These are phyloP conservation scores for Papiliotrema nemorosa DNA, from an alignment of 1,284 basidiomycete species.

Conservation along the genomic window DNA sequence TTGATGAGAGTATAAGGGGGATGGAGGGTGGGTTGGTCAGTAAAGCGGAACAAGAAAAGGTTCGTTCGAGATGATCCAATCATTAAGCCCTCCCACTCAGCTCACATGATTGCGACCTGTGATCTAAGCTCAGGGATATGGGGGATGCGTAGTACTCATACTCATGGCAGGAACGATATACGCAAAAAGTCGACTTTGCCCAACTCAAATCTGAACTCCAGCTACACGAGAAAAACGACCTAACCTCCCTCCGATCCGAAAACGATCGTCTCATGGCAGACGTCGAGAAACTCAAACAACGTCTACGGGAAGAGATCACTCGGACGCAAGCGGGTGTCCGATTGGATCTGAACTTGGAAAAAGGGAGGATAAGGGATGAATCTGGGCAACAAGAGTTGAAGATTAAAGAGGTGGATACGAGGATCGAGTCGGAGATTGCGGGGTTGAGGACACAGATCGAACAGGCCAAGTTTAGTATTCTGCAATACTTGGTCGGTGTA, in stretches of 20 bases:
- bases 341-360: slow-evolving; percentile 93
- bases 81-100: too few species aligned
- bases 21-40: slow-evolving; percentile 94
- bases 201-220: slow-evolving; percentile 95
- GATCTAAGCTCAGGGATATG: too few species aligned
- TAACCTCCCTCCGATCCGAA: slow-evolving; percentile 91
- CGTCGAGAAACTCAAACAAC: slow-evolving; percentile 93
- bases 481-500: slow-evolving; percentile 49
- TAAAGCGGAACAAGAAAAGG: slow-evolving; percentile 91
- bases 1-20: slow-evolving; percentile 88
- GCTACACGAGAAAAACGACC: slow-evolving; percentile 95
- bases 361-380: slow-evolving; percentile 91
- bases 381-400: slow-evolving; percentile 88
- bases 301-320: slow-evolving; percentile 85
- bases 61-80: slow-evolving; percentile 43
- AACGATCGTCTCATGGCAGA: slow-evolving; percentile 88
- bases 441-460: slow-evolving; percentile 85
- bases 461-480: slow-evolving; percentile 66
- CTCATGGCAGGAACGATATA: slow-evolving; percentile 72
- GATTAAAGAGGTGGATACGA: slow-evolving; percentile 96
- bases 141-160: not conserved
- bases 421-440: slow-evolving; percentile 96
- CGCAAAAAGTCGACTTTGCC: slow-evolving; percentile 95
- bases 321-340: slow-evolving; percentile 91
- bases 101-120: too few species aligned